These are phyloP conservation scores for Boletus austroedulis DNA, from an alignment of 1,284 basidiomycete genomes.

Conservation along the genomic window DNA sequence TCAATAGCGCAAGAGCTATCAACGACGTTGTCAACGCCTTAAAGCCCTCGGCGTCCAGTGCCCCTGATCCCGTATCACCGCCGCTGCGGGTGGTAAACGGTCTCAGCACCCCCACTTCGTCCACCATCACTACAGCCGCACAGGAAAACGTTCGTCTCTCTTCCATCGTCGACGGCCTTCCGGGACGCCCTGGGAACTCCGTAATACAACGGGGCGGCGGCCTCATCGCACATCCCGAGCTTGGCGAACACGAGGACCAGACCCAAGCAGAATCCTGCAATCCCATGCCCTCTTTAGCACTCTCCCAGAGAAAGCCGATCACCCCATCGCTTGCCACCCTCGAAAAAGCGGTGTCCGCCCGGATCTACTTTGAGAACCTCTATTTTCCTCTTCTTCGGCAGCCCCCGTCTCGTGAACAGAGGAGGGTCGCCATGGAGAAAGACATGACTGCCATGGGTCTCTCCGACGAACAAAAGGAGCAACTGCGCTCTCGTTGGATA, in stretches of 20 bases:
- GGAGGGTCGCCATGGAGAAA: constrained; percentile 81
- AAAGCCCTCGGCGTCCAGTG: constrained; percentile 52
- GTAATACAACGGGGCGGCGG: constrained; percentile 58
- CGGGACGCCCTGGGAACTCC: constrained; percentile 56
- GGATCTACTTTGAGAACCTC: constrained; percentile 95
- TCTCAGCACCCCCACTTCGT: constrained; percentile 55
- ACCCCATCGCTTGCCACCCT: constrained; percentile 85
- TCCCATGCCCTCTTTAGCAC: constrained; percentile 20
- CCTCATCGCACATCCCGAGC: constrained; percentile 59
- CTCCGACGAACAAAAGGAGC: constrained; percentile 66
- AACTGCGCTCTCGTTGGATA: constrained; percentile 73
- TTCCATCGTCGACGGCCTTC: constrained; percentile 50
- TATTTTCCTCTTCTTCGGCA: constrained; percentile 90
- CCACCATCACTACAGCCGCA: constrained; percentile 66
- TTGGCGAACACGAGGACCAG: constrained; percentile 55
- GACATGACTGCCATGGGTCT: constrained; percentile 79
- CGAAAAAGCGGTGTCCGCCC: constrained; percentile 88
- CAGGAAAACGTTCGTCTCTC: constrained; percentile 58
- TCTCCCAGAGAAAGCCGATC: constrained; percentile 50
- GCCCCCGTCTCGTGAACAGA: constrained; percentile 80
- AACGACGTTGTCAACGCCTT: constrained; percentile 75
- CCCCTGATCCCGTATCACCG: constrained; percentile 42
- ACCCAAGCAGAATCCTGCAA: constrained; percentile 27
- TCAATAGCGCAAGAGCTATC: constrained; percentile 76
- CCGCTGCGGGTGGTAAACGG: constrained; percentile 85